Evolutionary conservation across 2,329 filamentous ascomycete genomes (phyloP).

Genomic region (Aspergillus candidus): DNA sequence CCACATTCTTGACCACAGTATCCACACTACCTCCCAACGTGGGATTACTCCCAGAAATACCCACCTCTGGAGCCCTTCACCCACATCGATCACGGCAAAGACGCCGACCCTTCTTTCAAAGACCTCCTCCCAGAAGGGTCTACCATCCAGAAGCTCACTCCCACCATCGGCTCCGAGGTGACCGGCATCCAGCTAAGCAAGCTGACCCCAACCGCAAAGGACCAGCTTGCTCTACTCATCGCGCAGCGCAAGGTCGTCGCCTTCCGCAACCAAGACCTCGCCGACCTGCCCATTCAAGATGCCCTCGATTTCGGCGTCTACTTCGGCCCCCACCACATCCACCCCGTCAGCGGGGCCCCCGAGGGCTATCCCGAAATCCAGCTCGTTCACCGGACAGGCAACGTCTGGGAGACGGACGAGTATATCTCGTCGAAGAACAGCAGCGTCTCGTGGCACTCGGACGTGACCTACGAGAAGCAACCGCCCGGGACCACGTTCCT

Average conservation of each 20-base stretch:
- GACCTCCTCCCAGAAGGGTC: conserved; percentile 30
- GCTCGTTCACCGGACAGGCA: conserved; percentile 64
- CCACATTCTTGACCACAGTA: conserved; percentile 10
- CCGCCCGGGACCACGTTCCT: conserved; percentile 86
- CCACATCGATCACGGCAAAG: conserved; percentile 36
- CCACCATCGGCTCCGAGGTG: conserved; percentile 31
- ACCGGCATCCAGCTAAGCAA: conserved; percentile 27
- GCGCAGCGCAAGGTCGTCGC: conserved; percentile 30
- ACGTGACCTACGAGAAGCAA: conserved; percentile 79
- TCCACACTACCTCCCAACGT: conserved; percentile 22
- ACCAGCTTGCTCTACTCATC: conserved; percentile 30
- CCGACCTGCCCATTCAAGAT: conserved; percentile 60
- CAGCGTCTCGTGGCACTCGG: conserved; percentile 78
- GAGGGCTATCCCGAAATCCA: conserved; percentile 66
- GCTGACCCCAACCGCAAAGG: conserved; percentile 23
- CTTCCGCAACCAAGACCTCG: conserved; percentile 57
- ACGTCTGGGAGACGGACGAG: conserved; percentile 52
- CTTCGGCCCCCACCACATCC: conserved; percentile 75
- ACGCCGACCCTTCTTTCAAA: conserved; percentile 39
- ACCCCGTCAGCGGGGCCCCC: conserved; percentile 69
- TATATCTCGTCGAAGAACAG: conserved; percentile 65
- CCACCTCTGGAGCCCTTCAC: conserved; percentile 37
- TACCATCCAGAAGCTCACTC: conserved; percentile 25
- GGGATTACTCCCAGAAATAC: conserved; percentile 26
- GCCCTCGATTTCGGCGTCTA: conserved; percentile 65